Base-by-base conservation (phyloP, 2,329 filamentous ascomycete species). In the Venturia pyrina region DNA sequence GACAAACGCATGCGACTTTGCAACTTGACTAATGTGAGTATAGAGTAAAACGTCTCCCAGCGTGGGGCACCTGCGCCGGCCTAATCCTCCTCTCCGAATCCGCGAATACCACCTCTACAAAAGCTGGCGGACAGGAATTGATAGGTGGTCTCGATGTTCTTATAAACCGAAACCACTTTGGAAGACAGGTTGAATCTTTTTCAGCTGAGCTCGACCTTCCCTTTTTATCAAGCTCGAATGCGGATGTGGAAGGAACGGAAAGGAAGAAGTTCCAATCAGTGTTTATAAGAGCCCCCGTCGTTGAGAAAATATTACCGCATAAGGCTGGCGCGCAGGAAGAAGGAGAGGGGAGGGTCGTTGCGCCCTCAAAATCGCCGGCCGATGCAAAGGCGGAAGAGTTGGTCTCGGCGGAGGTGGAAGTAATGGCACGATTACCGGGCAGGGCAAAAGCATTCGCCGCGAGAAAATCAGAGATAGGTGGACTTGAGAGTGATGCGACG, bases 41-140 rank as follows among this genome's bases (percentile, higher is more conserved):
- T 40, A 93, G 90, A 73, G 80, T 90, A 50, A 80, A 86, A 64
- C 86, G 89, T 70, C 92, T 89, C 71, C 93, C 93, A 13, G 90
- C 89, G 32, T 99, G 93, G 93, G 95, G 95, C 66, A 98, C 95
- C 24, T 99, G 95, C 75, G 95, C 95, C 15, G 95, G 95, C 11
- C 83, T 98, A 66, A 97, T 99, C 70, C 80, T 98, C 62, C 87
- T 99, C 62, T 89, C 92, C 1, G 90, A 96, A 72, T 87, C 89
- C 67, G 93, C 92, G 62, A 96, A 93, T 75, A 85, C 88, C 68
- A 92, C 90, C 46, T 53, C 48, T 24, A 28, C 53, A 59, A 98
- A 97, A 75, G 87, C 89, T 72, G 92, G 91, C 56, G 93, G 93
- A 0, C 95, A 98, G 76, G 91, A 96, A 67, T 83, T 98, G 65